A percentile compares a stretch with the other conserved stretches of the same genome.
Evolutionary conservation across 352 stramenopile genomes (phyloP).

Genomic region (Globisporangium uncinulatum): DNA sequence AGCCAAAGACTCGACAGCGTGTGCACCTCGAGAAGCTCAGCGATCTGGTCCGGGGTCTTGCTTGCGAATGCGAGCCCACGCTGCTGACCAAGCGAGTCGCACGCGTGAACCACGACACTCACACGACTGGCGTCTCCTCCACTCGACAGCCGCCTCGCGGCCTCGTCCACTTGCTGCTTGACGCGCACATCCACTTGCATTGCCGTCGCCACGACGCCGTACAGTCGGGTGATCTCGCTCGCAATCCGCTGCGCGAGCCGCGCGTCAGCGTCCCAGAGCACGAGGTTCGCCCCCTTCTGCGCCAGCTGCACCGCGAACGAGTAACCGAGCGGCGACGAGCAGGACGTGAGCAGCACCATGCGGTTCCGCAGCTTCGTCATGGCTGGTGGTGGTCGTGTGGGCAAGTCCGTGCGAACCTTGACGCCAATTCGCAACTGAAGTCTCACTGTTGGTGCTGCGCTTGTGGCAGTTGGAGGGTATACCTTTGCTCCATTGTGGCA

Average conservation of each 20-base stretch:
- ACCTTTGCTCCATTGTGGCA: no score
- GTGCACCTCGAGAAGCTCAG: conserved; percentile 4
- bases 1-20: conserved; percentile 12
- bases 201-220: conserved; percentile 1
- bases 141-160: neutral
- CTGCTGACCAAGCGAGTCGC: conserved; percentile 2
- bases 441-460: neutral
- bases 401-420: neutral
- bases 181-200: conserved; percentile 13
- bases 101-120: conserved; percentile 12
- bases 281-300: conserved; percentile 11
- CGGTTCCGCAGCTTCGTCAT: conserved; percentile 20
- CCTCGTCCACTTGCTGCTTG: conserved; percentile 5
- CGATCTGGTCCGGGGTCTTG: conserved; percentile 4
- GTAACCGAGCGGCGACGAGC: conserved; percentile 16
- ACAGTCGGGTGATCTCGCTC: conserved; percentile 11
- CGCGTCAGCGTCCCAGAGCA: conserved; percentile 13
- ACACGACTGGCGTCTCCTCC: neutral
- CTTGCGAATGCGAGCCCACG: neutral
- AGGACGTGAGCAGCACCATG: conserved; percentile 14
- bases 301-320: conserved; percentile 14
- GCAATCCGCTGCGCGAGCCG: conserved; percentile 11
- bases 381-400: neutral
- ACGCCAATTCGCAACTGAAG: neutral
- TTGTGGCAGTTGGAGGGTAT: neutral